These are phyloP conservation scores for Butyriboletus loyo DNA, from an alignment of 768 basidiomycete genomes.

Conservation along the genomic window DNA sequence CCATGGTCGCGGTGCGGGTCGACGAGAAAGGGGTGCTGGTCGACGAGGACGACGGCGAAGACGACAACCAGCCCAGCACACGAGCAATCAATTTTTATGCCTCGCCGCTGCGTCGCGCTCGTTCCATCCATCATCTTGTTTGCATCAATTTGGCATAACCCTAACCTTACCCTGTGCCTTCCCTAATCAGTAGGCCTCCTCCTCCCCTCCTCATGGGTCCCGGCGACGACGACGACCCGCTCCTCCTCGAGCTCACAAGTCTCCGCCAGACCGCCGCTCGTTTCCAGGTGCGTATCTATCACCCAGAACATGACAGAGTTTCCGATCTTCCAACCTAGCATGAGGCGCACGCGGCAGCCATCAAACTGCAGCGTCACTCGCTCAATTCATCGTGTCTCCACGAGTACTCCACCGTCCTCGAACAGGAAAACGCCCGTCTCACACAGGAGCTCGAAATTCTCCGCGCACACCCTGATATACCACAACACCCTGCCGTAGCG, in stretches of 20 bases:
- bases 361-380: slow-evolving; percentile 64
- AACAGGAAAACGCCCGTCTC: slow-evolving; percentile 58
- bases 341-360: slow-evolving; percentile 62
- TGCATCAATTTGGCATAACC: slow-evolving; percentile 17
- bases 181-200: background rate
- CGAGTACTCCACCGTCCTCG: slow-evolving; percentile 34
- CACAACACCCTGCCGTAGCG: slow-evolving; percentile 35
- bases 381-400: slow-evolving; percentile 42
- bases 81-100: slow-evolving; percentile 12
- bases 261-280: slow-evolving; percentile 44
- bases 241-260: slow-evolving; percentile 45
- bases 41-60: slow-evolving; percentile 6
- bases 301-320: background rate
- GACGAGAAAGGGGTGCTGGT: slow-evolving; percentile 7
- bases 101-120: background rate
- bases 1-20: slow-evolving; percentile 16
- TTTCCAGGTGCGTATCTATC: slow-evolving; percentile 42
- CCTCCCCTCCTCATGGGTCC: background rate
- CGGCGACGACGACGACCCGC: slow-evolving; percentile 37
- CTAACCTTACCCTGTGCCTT: slow-evolving; percentile 14
- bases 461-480: slow-evolving; percentile 49
- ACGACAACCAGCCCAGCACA: slow-evolving; percentile 7
- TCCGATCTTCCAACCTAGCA: slow-evolving; percentile 40
- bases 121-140: slow-evolving; percentile 8
- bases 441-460: slow-evolving; percentile 54